phyloP scores from a whole-genome alignment of 2,329 filamentous ascomycete species.

The Aspergillus tanneri region DNA sequence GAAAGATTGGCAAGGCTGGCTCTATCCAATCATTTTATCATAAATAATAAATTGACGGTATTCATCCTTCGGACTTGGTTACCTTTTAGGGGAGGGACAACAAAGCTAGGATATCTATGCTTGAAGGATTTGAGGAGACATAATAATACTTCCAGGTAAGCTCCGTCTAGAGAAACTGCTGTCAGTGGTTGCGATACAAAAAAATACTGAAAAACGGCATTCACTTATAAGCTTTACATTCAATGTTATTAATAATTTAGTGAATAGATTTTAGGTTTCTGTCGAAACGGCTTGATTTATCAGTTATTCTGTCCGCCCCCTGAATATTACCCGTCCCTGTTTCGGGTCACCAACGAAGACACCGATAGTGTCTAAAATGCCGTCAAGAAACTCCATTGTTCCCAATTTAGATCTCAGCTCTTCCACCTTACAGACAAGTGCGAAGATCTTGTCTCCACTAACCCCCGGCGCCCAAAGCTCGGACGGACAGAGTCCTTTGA shows the following conservation, averaged over 20 bases:
- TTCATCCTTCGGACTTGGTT: slow-evolving; percentile 1
- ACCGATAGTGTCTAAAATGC: slow-evolving; percentile 32
- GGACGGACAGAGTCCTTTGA: slow-evolving; percentile 36
- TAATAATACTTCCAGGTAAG: background rate
- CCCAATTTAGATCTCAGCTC: slow-evolving; percentile 41
- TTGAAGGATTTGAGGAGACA: background rate
- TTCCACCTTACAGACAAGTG: slow-evolving; percentile 30
- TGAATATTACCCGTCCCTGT: slow-evolving; percentile 4
- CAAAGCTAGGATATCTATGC: slow-evolving; percentile 11
- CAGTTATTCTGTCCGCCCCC: slow-evolving; percentile 5
- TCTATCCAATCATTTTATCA: slow-evolving; percentile 21
- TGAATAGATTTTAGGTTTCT: background rate
- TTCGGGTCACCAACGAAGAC: slow-evolving; percentile 7
- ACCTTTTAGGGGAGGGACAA: slow-evolving; percentile 3
- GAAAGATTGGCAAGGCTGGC: slow-evolving; percentile 27
- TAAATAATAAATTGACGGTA: background rate
- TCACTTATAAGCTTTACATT: background rate
- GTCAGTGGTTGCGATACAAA: no score
- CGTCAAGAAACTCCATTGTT: slow-evolving; percentile 37
- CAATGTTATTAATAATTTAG: background rate
- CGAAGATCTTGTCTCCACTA: slow-evolving; percentile 33
- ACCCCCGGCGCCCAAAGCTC: slow-evolving; percentile 38
- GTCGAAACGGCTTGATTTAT: slow-evolving; percentile 4
- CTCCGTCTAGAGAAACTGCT: no score
- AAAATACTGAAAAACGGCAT: no score